Percentiles rank a stretch among this genome's conserved stretches.
Evolutionary conservation across 441 rosid genomes (phyloP).

Genomic region (Flueggea neowawraea): DNA sequence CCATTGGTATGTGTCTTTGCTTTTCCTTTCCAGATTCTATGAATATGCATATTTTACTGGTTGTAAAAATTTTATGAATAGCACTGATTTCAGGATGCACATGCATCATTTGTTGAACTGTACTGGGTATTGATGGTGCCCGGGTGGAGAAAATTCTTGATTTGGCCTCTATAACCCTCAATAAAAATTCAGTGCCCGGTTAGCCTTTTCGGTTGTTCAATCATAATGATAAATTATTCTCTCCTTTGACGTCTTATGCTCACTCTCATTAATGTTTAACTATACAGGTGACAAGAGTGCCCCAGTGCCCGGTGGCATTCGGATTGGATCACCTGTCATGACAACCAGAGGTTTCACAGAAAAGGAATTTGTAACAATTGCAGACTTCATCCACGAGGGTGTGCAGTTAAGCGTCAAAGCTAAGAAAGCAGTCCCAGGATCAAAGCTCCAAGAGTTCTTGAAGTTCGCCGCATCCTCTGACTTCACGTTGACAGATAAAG

Average conservation of each 20-base stretch:
- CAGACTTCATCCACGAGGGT: slow-evolving; percentile 80
- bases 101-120: no score
- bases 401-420: slow-evolving; percentile 68
- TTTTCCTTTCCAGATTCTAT: not conserved
- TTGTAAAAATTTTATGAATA: no score
- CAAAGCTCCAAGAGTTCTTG: slow-evolving; percentile 82
- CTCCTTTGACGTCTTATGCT: not conserved
- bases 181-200: slow-evolving; percentile 96
- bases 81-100: no score
- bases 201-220: slow-evolving; percentile 3
- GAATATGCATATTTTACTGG: no score
- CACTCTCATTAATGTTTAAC: not conserved
- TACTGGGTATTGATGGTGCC: slow-evolving; percentile 86
- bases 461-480: slow-evolving; percentile 51
- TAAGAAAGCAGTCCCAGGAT: slow-evolving; percentile 43
- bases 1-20: slow-evolving; percentile 48
- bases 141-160: slow-evolving; percentile 88
- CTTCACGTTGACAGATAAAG: slow-evolving; percentile 51
- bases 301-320: slow-evolving; percentile 84
- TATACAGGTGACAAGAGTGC: slow-evolving; percentile 87
- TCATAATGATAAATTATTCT: not conserved
- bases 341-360: slow-evolving; percentile 81
- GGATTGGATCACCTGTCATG: slow-evolving; percentile 93
- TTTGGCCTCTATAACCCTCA: slow-evolving; percentile 88
- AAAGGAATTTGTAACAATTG: slow-evolving; percentile 62